Evolutionary conservation across 805 yeast species (phyloP), one percentile per base, ranked within the genome.

Genomic region (Kodamaea hsintzibuensis): DNA sequence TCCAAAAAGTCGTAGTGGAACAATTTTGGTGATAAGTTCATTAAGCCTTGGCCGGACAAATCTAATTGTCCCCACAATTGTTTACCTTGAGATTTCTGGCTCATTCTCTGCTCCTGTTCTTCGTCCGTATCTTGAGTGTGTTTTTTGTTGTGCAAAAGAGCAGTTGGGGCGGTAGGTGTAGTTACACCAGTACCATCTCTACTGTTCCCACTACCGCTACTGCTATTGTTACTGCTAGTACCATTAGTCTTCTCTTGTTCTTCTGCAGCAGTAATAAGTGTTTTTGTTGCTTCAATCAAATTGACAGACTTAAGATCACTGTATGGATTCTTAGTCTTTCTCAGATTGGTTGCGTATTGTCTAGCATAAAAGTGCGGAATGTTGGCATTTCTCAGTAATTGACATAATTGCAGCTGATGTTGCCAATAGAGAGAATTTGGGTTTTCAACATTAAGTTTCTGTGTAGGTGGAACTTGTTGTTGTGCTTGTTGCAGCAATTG

Each of bases 51-150:
- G 55, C 97, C 97, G 59, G 96, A 85, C 59, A 93, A 76, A 73
- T 95, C 99, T 59, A 95, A 76, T 5, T 92, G 93, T 51, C 96
- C 88, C 99, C 99, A 95, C 65, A 89, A 80, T 72, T 92, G 98
- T 55, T 85, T 86, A 38, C 88, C 84, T 64, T 79, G 77, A 25
- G 83, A 80, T 57, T 78, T 79, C 38, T 77, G 71, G 69, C 85
- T 78, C 73, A 84, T 80, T 68, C 88, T 74, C 66, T 85, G 84
- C 62, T 82, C 85, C 64, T 85, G 87, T 47, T 74, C 78, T 62
- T 86, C 89, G 58, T 85, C 89, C 55, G 78, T 74, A 46, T 78
- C 76, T 14, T 73, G 70, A 1, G 68, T 62, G n/a, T 70, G 62
- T 54, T 76, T 76, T 64, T 76, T 76, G 60, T 76, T 74, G 54